These are phyloP conservation scores for Gloeostereum incarnatum DNA, from an alignment of 768 basidiomycete genomes.

Conservation along the genomic window DNA sequence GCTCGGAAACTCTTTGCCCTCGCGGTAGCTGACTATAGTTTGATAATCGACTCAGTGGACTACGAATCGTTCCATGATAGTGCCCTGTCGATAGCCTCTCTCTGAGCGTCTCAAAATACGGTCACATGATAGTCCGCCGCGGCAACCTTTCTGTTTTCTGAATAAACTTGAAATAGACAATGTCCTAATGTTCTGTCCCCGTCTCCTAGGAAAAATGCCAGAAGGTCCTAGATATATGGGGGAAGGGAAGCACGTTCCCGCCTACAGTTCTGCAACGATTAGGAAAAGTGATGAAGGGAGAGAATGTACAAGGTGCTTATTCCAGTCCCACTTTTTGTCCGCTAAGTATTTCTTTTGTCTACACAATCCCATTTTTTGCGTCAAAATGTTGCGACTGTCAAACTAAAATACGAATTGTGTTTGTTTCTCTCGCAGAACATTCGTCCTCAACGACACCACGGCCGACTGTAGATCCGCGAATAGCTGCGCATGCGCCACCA, in stretches of 20 bases:
- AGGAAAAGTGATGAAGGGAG: conserved; percentile 56
- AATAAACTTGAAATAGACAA: conserved; percentile 17
- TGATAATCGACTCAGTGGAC: no score
- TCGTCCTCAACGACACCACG: conserved; percentile 28
- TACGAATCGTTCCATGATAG: no score
- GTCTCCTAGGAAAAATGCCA: conserved; percentile 84
- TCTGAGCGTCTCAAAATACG: no score
- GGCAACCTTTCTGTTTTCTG: conserved; percentile 16
- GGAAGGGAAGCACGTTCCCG: conserved; percentile 85
- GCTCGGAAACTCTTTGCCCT: no score
- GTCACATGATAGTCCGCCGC: conserved; percentile 19
- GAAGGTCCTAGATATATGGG: conserved; percentile 98
- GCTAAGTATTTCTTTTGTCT: conserved; percentile 77
- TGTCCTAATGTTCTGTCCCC: conserved; percentile 41
- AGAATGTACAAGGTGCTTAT: conserved; percentile 85
- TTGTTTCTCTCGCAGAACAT: conserved; percentile 53
- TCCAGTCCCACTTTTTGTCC: conserved; percentile 49
- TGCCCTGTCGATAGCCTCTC: no score
- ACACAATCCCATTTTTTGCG: neutral
- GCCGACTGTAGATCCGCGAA: conserved; percentile 27
- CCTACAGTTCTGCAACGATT: conserved; percentile 64
- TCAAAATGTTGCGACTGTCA: no score
- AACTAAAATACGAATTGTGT: conserved; percentile 4
- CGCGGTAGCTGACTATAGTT: no score
- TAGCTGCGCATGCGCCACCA: conserved; percentile 21